Conservation (phyloP, 2,329 filamentous ascomycete genomes). For the Talaromyces sp. region DNA sequence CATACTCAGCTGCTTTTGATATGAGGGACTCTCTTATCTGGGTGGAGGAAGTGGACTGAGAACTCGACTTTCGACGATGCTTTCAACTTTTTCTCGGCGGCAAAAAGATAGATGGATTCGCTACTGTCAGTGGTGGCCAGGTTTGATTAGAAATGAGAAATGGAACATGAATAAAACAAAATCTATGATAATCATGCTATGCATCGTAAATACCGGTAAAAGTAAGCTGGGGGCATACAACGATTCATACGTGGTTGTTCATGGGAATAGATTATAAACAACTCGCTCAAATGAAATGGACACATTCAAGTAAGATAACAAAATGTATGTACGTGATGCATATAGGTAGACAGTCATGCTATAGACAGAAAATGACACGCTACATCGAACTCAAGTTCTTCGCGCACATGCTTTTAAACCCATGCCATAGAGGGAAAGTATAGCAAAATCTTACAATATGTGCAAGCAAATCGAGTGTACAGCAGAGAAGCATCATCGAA, state of each 20-base stretch:
- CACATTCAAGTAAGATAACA: background rate
- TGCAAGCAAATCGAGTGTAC: background rate
- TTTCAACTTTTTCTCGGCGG: background rate
- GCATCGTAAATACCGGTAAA: background rate
- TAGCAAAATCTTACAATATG: background rate
- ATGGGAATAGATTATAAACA: no score
- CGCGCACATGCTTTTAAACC: background rate
- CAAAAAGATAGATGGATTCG: background rate
- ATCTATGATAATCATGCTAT: background rate
- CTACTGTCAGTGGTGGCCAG: background rate
- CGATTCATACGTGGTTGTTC: background rate
- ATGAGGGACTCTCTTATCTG: background rate
- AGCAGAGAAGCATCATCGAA: conserved; percentile 30
- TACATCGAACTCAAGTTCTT: background rate
- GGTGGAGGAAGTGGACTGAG: background rate
- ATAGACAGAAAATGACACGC: background rate
- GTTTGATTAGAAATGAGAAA: background rate
- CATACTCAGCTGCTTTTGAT: background rate
- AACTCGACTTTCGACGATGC: background rate
- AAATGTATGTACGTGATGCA: background rate
- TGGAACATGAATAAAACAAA: background rate
- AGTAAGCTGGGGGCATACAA: background rate
- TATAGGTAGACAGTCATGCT: background rate
- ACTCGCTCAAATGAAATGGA: background rate
- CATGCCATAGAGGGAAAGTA: background rate